Percentiles rank a stretch among this genome's conserved stretches.
Evolutionary conservation across 2,329 filamentous ascomycete genomes (phyloP).

Genomic region (Epicoccum sorghinum): DNA sequence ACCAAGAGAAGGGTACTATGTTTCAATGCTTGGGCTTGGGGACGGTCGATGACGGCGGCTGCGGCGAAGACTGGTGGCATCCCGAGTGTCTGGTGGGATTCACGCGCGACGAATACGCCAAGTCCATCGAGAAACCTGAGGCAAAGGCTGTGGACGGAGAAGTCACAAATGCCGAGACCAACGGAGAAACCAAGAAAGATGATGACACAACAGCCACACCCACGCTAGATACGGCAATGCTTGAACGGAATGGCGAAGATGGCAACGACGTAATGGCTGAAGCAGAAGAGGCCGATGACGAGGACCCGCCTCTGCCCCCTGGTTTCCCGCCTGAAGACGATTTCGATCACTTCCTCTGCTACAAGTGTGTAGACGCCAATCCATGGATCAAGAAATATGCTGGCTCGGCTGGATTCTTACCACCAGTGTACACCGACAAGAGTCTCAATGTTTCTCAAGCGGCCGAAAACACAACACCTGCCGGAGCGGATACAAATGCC

Average conservation of each 20-base stretch:
- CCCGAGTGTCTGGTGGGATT: constrained; percentile 88
- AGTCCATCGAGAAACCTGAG: constrained; percentile 36
- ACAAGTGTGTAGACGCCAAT: constrained; percentile 85
- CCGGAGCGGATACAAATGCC: constrained; percentile 27
- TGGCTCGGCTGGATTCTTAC: constrained; percentile 77
- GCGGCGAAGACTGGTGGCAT: constrained; percentile 98
- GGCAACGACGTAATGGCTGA: constrained; percentile 50
- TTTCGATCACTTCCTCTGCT: constrained; percentile 91
- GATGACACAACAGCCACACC: constrained; percentile 21
- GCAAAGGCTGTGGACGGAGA: constrained; percentile 14
- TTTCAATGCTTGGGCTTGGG: constrained; percentile 93
- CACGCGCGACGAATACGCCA: constrained; percentile 73
- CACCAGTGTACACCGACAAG: constrained; percentile 66
- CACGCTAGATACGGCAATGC: constrained; percentile 26
- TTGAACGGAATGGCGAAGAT: constrained; percentile 32
- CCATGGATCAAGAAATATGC: constrained; percentile 94
- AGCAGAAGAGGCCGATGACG: constrained; percentile 61
- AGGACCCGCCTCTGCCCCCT: constrained; percentile 72
- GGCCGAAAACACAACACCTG: constrained; percentile 2
- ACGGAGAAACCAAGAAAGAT: constrained; percentile 4
- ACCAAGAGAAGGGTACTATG: constrained; percentile 94
- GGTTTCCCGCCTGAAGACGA: constrained; percentile 89
- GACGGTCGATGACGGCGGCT: constrained; percentile 79
- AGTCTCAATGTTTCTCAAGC: constrained; percentile 21
- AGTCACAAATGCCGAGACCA: constrained; percentile 16